phyloP scores from a whole-genome alignment of 176 grass and related monocot genomes.

The Puya raimondii region DNA sequence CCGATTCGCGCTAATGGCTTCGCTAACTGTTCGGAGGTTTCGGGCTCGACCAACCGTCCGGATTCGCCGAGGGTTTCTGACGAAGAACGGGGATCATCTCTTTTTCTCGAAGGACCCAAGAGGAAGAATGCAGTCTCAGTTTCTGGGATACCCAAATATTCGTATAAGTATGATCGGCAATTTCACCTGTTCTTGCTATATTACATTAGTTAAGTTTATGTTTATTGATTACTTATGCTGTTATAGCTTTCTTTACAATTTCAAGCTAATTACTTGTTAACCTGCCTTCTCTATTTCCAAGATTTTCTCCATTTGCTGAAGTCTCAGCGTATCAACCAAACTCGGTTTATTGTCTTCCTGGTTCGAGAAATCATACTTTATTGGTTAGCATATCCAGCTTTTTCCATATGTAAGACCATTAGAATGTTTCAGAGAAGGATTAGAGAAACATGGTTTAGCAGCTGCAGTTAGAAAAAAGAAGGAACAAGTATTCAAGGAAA shows the following conservation, averaged over 20 bases:
- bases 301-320: no score
- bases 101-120: constrained; percentile 47
- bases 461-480: no score
- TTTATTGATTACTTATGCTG: constrained; percentile 10
- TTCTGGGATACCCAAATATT: constrained; percentile 94
- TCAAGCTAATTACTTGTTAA: constrained; percentile 3
- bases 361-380: no score
- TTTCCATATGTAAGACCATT: no score
- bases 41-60: constrained; percentile 52
- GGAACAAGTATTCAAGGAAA: no score
- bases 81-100: constrained; percentile 22
- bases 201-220: constrained; percentile 1
- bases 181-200: background rate
- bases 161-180: constrained; percentile 60
- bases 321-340: no score
- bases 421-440: no score
- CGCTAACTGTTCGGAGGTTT: constrained; percentile 36
- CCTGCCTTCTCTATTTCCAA: no score
- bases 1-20: constrained; percentile 53
- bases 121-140: constrained; percentile 51
- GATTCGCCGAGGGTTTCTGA: constrained; percentile 42
- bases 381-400: no score
- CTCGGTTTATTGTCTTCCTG: no score
- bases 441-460: no score
- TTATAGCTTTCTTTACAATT: constrained; percentile 11